A percentile compares a stretch with the other conserved stretches of the same genome.
Evolutionary conservation across 2,329 filamentous ascomycete species (phyloP).

Genomic region (Neocucurbitaria cava): DNA sequence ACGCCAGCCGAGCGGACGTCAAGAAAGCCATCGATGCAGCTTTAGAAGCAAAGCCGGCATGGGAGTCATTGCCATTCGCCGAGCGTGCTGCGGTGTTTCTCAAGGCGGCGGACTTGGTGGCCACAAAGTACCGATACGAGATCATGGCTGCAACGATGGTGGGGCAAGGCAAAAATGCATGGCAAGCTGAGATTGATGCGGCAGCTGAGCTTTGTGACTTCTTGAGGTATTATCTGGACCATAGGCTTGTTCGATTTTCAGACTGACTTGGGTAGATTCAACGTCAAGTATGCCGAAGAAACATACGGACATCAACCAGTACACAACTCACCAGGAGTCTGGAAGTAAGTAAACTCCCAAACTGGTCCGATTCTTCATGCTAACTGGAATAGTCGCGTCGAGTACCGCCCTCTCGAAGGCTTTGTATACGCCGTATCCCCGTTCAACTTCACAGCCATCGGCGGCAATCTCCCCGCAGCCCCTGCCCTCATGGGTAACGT

Average conservation of each 20-base stretch:
- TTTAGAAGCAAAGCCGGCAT: conserved; percentile 82
- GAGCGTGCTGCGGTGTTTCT: conserved; percentile 93
- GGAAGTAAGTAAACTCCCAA: conserved; percentile 68
- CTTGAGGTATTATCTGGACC: conserved; percentile 61
- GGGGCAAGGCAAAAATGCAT: conserved; percentile 97
- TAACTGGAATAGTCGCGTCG: conserved; percentile 65
- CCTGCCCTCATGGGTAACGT: conserved; percentile 93
- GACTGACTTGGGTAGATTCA: conserved; percentile 63
- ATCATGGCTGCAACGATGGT: conserved; percentile 96
- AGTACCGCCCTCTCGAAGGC: conserved; percentile 88
- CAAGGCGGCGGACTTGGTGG: conserved; percentile 90
- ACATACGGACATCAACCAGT: conserved; percentile 85
- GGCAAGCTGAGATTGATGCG: conserved; percentile 98
- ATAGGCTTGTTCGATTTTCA: conserved; percentile 1
- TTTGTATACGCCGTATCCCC: conserved; percentile 95
- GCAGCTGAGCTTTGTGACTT: conserved; percentile 94
- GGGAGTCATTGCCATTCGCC: conserved; percentile 86
- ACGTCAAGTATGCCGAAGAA: conserved; percentile 92
- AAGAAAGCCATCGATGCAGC: conserved; percentile 81
- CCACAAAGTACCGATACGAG: conserved; percentile 93
- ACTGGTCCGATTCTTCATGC: conserved; percentile 4
- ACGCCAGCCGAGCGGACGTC: conserved; percentile 79
- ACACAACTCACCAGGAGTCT: conserved; percentile 82
- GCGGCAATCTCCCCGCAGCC: conserved; percentile 81
- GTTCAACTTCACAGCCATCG: conserved; percentile 98